Conservation (phyloP, 805 yeast species). For the Candida endomychidarum region DNA sequence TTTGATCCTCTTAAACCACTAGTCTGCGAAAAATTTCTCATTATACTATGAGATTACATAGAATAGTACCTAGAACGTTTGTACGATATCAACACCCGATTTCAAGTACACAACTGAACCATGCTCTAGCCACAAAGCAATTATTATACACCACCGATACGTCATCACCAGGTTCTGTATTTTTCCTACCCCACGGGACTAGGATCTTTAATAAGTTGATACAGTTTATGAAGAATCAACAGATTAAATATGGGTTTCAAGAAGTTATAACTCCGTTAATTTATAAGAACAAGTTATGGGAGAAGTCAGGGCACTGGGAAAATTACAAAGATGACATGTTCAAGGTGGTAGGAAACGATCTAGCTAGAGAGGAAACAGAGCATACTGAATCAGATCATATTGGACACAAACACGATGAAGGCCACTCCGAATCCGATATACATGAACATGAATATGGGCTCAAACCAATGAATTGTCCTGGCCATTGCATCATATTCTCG, state of each 20-base stretch:
- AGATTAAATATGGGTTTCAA: conserved; percentile 75
- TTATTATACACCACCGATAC: conserved; percentile 76
- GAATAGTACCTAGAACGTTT: neutral
- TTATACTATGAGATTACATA: neutral
- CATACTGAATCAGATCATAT: conserved; percentile 9
- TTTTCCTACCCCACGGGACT: conserved; percentile 92
- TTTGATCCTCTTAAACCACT: neutral
- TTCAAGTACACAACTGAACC: conserved; percentile 33
- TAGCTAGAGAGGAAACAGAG: conserved; percentile 24
- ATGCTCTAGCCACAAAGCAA: conserved; percentile 61
- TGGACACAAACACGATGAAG: conserved; percentile 1
- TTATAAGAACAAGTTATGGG: conserved; percentile 81
- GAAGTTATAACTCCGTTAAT: conserved; percentile 93
- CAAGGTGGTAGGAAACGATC: conserved; percentile 64
- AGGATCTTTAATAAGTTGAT: conserved; percentile 77
- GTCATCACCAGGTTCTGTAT: conserved; percentile 86
- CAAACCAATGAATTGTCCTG: conserved; percentile 96
- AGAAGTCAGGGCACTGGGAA: conserved; percentile 93
- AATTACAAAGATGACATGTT: conserved; percentile 95
- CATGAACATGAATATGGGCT: conserved; percentile 59
- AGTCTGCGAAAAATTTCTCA: conserved; percentile 6
- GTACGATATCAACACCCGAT: conserved; percentile 9
- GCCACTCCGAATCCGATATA: neutral
- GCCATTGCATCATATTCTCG: conserved; percentile 84
- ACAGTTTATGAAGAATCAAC: conserved; percentile 83